These are phyloP conservation scores for Cyberlindnera xishuangbannaensis DNA, from an alignment of 805 yeast genomes.

Conservation along the genomic window DNA sequence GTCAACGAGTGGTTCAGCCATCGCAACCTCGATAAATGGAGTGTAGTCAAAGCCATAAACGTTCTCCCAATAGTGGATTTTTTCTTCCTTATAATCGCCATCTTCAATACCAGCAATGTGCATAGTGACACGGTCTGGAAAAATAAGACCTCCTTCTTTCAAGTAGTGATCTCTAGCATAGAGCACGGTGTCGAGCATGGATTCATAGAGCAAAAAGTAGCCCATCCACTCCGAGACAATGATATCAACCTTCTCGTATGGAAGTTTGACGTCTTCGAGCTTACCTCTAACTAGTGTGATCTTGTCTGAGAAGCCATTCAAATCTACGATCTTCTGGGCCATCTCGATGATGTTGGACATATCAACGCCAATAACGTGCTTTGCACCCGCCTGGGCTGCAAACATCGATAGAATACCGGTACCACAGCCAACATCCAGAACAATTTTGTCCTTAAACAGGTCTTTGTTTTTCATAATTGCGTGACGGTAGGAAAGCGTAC, in stretches of 20 bases:
- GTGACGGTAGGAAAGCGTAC: slow-evolving; percentile 87
- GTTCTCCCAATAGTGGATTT: slow-evolving; percentile 91
- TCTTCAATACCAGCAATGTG: slow-evolving; percentile 91
- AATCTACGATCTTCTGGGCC: slow-evolving; percentile 83
- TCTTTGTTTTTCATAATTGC: slow-evolving; percentile 89
- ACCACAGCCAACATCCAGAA: slow-evolving; percentile 97
- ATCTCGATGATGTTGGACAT: slow-evolving; percentile 94
- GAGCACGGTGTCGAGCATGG: slow-evolving; percentile 95
- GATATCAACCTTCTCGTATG: slow-evolving; percentile 86
- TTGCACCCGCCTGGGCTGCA: slow-evolving; percentile 98
- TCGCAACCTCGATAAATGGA: slow-evolving; percentile 81
- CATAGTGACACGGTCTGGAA: slow-evolving; percentile 92
- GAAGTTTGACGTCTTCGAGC: slow-evolving; percentile 85
- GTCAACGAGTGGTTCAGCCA: slow-evolving; percentile 93
- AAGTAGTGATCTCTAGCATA: slow-evolving; percentile 90
- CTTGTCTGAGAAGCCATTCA: slow-evolving; percentile 80
- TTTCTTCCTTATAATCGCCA: slow-evolving; percentile 84
- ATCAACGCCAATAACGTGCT: slow-evolving; percentile 95
- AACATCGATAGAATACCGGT: slow-evolving; percentile 97
- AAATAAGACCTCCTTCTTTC: slow-evolving; percentile 73
- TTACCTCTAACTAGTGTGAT: slow-evolving; percentile 89
- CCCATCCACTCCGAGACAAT: slow-evolving; percentile 99
- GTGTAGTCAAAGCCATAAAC: slow-evolving; percentile 96
- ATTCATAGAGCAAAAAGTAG: slow-evolving; percentile 88
- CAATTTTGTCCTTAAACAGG: slow-evolving; percentile 87